Conservation (phyloP, 805 yeast species). For the Candida insectalens region DNA sequence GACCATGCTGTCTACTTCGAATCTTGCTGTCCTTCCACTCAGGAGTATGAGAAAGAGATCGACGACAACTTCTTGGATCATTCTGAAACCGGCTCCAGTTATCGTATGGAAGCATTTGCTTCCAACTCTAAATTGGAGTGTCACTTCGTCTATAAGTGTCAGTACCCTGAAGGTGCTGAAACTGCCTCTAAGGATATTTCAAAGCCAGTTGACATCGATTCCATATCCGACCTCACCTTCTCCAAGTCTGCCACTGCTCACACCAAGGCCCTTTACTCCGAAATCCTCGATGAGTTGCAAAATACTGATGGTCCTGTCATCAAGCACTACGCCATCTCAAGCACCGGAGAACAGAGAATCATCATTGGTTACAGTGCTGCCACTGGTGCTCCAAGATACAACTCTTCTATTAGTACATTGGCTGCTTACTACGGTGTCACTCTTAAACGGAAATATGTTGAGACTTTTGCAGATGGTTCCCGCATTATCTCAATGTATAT, state of each 20-base stretch:
- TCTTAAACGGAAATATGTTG: constrained; percentile 85
- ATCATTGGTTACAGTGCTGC: constrained; percentile 82
- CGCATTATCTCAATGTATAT: constrained; percentile 83
- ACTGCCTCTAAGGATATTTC: too few relatives aligned
- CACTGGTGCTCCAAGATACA: constrained; percentile 78
- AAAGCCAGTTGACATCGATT: constrained; percentile 49
- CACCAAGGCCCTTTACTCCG: constrained; percentile 70
- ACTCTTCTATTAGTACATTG: constrained; percentile 76
- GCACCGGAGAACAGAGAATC: constrained; percentile 75
- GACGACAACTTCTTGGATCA: constrained; percentile 75
- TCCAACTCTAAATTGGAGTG: constrained; percentile 53
- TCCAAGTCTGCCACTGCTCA: constrained; percentile 66
- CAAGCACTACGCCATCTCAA: constrained; percentile 72
- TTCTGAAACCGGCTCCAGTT: constrained; percentile 25
- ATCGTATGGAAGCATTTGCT: constrained; percentile 70
- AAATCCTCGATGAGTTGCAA: constrained; percentile 58
- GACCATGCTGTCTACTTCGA: constrained; percentile 92
- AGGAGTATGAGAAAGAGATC: constrained; percentile 59
- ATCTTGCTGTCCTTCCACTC: constrained; percentile 35
- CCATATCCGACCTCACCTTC: constrained; percentile 74
- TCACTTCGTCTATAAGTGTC: constrained; percentile 75
- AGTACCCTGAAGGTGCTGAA: constrained; percentile 28
- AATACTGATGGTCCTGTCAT: constrained; percentile 86
- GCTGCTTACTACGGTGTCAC: constrained; percentile 82
- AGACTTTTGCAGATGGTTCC: constrained; percentile 83